phyloP scores from a whole-genome alignment of 495 filamentous ascomycete genomes.

The Lasiosphaeriaceae sp. region DNA sequence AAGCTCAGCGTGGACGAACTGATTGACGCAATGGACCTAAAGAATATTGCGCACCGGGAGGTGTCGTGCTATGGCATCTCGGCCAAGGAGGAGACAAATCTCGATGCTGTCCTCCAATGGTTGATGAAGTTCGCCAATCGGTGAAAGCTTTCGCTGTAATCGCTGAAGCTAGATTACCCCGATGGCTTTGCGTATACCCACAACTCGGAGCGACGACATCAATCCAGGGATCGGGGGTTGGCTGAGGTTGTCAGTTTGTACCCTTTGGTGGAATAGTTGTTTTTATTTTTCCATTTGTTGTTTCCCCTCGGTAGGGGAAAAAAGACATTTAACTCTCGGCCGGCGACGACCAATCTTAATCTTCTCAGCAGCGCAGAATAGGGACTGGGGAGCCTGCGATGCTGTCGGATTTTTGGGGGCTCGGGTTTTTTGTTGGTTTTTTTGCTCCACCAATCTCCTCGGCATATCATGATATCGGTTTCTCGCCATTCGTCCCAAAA shows the following conservation, averaged over 20 bases:
- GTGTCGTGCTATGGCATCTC: slow-evolving; percentile 99
- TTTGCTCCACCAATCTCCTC: background rate
- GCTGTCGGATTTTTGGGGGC: slow-evolving; percentile 12
- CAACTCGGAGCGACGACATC: too few relatives aligned
- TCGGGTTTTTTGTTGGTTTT: background rate
- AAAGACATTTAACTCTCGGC: slow-evolving; percentile 40
- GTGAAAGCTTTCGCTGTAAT: slow-evolving; percentile 20
- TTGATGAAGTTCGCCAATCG: slow-evolving; percentile 80
- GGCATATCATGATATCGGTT: background rate
- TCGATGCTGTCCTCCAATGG: slow-evolving; percentile 96
- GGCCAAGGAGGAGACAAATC: slow-evolving; percentile 96
- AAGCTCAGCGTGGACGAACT: slow-evolving; percentile 90
- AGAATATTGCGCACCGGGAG: slow-evolving; percentile 83
- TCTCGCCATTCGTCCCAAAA: background rate
- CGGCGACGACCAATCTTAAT: slow-evolving; percentile 45
- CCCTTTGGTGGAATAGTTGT: slow-evolving; percentile 6
- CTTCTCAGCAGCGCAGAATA: slow-evolving; percentile 22
- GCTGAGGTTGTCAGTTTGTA: too few relatives aligned
- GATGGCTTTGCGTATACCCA: slow-evolving; percentile 20
- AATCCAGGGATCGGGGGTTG: background rate
- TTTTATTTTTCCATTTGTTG: slow-evolving; percentile 7
- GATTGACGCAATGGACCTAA: slow-evolving; percentile 89
- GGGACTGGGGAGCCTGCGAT: slow-evolving; percentile 13
- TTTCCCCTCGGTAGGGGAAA: slow-evolving; percentile 11
- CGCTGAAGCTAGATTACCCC: background rate